Evolutionary conservation across 345 rosid species (phyloP).

Genomic region (Hypericum androsaemum): DNA sequence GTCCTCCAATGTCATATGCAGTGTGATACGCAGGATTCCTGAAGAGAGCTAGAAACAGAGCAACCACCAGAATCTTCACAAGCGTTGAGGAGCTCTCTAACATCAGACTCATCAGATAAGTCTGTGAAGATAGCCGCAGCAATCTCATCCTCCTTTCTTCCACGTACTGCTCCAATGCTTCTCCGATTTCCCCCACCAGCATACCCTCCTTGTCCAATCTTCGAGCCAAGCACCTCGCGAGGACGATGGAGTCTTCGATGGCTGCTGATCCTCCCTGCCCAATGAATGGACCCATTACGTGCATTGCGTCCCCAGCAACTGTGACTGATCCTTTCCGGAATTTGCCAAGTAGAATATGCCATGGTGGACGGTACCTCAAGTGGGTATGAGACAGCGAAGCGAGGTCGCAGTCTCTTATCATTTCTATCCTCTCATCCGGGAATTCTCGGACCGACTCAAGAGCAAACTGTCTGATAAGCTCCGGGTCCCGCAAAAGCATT

Average conservation of each 20-base stretch:
- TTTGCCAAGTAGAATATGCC: not conserved
- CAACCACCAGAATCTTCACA: too few relatives aligned
- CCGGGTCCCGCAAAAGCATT: too few relatives aligned
- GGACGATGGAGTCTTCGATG: slow-evolving; percentile 4
- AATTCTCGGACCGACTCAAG: not conserved
- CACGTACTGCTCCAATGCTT: slow-evolving; percentile 3
- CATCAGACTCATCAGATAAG: not conserved
- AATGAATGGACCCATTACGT: slow-evolving; percentile 1
- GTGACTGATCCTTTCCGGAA: not conserved
- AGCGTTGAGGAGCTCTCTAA: too few relatives aligned
- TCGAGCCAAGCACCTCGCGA: slow-evolving; percentile 4
- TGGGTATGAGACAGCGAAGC: not conserved
- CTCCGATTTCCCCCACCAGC: not conserved
- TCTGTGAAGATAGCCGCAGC: not conserved
- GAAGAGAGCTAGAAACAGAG: too few relatives aligned
- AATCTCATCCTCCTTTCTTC: not conserved
- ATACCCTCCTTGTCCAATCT: not conserved
- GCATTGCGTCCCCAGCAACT: slow-evolving; percentile 10
- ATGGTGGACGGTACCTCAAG: slow-evolving; percentile 4
- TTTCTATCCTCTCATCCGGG: not conserved
- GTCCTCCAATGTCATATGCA: too few relatives aligned
- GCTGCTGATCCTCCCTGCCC: slow-evolving; percentile 3
- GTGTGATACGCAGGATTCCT: too few relatives aligned
- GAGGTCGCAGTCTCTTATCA: slow-evolving; percentile 1
- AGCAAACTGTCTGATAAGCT: not conserved